Conservation (phyloP, 352 stramenopile genomes). For the Globisporangium irregulare region DNA sequence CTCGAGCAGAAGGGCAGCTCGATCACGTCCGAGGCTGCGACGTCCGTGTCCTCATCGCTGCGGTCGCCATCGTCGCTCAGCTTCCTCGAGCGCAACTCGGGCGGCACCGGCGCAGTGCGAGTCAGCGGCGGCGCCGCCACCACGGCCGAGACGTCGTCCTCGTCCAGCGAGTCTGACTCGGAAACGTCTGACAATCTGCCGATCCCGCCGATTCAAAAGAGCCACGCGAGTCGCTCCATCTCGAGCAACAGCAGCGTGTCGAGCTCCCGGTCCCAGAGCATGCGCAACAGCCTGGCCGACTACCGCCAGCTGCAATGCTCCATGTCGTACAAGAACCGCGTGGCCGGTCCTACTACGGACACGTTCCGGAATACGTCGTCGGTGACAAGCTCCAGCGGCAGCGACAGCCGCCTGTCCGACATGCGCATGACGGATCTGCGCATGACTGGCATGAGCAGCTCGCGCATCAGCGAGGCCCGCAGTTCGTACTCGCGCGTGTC, state of each 20-base stretch:
- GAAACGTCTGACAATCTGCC: slow-evolving; percentile 2
- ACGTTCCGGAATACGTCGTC: slow-evolving; percentile 23
- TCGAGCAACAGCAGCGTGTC: slow-evolving; percentile 18
- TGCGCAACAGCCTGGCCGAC: slow-evolving; percentile 42
- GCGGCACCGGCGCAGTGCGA: slow-evolving; percentile 25
- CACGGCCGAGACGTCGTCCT: slow-evolving; percentile 13
- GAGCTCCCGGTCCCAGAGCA: slow-evolving; percentile 18
- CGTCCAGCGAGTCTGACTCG: slow-evolving; percentile 18
- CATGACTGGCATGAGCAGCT: slow-evolving; percentile 26
- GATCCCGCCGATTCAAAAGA: neutral
- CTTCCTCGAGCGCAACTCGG: slow-evolving; percentile 39
- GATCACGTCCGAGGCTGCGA: slow-evolving; percentile 24
- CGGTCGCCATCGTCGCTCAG: slow-evolving; percentile 49
- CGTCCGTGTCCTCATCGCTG: slow-evolving; percentile 50
- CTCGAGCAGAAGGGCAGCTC: slow-evolving; percentile 18
- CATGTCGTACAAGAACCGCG: slow-evolving; percentile 87
- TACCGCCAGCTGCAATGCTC: slow-evolving; percentile 79
- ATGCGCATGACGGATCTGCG: slow-evolving; percentile 28
- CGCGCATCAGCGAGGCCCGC: slow-evolving; percentile 17
- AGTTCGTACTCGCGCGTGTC: slow-evolving; percentile 9
- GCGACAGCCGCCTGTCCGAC: slow-evolving; percentile 11
- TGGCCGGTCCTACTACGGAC: slow-evolving; percentile 17
- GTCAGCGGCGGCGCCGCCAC: slow-evolving; percentile 17
- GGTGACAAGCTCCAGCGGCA: slow-evolving; percentile 8
- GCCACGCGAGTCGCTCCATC: slow-evolving; percentile 8